A percentile compares a stretch with the other conserved stretches of the same genome.
Conservation (phyloP, 78 protist genomes). For the Andalucia godoyi region DNA sequence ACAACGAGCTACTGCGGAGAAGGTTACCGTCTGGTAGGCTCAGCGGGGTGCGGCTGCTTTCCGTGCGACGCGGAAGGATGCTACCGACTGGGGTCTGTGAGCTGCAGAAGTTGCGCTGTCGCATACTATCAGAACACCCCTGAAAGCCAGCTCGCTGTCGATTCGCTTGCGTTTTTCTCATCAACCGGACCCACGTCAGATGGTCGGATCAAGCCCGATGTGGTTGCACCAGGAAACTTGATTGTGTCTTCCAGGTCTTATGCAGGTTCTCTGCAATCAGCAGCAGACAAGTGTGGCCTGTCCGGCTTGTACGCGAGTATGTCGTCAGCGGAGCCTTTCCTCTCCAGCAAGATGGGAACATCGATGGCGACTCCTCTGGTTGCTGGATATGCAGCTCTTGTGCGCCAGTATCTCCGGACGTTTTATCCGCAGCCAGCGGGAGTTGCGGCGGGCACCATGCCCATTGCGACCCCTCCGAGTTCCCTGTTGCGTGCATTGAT, state of each 20-base stretch:
- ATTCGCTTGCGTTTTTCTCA: conserved; percentile 27
- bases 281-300: too few species aligned
- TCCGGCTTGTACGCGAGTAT: too few species aligned
- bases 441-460: background rate
- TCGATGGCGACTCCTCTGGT: conserved; percentile 63
- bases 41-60: too few species aligned
- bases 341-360: too few species aligned
- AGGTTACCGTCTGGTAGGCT: too few species aligned
- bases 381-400: conserved; percentile 47
- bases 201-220: conserved; percentile 64
- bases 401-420: conserved; percentile 46
- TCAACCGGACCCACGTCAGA: conserved; percentile 47
- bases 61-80: background rate
- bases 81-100: too few species aligned
- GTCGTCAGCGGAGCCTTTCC: too few species aligned
- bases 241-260: too few species aligned
- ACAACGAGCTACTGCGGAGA: too few species aligned
- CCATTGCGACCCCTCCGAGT: conserved; percentile 9
- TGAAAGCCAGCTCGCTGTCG: background rate
- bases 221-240: conserved; percentile 40
- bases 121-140: too few species aligned
- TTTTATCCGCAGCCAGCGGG: conserved; percentile 29
- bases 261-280: too few species aligned
- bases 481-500: conserved; percentile 38
- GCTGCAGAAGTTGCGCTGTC: too few species aligned